Conservation (phyloP, 306 rosid genomes). For the Dryas alaskensis region DNA sequence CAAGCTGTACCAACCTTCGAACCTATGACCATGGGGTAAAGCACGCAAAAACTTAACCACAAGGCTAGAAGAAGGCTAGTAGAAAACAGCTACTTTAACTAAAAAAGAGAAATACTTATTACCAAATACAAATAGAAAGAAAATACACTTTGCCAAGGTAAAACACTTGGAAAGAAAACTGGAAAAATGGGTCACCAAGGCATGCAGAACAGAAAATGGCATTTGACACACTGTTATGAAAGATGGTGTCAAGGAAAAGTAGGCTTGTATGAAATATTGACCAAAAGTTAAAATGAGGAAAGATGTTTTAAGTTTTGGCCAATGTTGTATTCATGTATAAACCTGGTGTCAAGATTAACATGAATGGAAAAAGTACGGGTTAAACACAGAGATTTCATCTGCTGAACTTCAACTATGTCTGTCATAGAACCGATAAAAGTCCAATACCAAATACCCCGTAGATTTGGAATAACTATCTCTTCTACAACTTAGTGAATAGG, state of each 20-base stretch:
- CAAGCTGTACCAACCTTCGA: too few species aligned
- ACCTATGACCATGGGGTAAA: too few species aligned
- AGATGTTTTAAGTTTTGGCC: background rate
- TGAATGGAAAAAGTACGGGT: background rate
- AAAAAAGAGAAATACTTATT: background rate
- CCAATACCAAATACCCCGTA: background rate
- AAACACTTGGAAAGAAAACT: background rate
- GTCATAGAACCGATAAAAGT: background rate
- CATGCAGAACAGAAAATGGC: background rate
- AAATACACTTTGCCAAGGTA: background rate
- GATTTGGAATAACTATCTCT: background rate
- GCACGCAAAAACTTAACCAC: background rate
- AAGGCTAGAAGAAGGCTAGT: too few species aligned
- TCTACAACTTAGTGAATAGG: background rate
- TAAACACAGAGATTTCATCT: background rate
- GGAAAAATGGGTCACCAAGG: background rate
- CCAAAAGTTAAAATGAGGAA: background rate
- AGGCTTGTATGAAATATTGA: background rate
- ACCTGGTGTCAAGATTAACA: background rate
- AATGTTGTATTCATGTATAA: background rate
- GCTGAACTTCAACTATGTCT: background rate
- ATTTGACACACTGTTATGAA: background rate
- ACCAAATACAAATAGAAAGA: background rate
- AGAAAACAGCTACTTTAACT: background rate
- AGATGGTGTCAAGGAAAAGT: background rate